A percentile compares a stretch with the other conserved stretches of the same genome.
Conservation (phyloP, 495 filamentous ascomycete genomes). For the Cairneyella variabilis region DNA sequence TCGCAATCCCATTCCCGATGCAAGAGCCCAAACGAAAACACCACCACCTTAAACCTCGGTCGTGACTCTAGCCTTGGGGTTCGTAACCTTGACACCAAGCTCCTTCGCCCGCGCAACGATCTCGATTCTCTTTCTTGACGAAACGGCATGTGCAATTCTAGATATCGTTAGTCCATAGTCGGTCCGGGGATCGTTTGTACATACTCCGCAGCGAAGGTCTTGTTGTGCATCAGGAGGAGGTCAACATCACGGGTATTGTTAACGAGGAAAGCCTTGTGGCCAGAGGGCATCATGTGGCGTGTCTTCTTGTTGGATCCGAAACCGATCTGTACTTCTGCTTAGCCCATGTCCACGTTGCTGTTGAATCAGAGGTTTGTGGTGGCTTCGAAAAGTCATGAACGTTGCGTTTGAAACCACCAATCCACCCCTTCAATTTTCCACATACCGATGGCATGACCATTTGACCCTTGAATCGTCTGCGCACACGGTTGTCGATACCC, state of each 20-base stretch:
- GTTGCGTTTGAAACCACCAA: slow-evolving; percentile 5
- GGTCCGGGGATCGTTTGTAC: slow-evolving; percentile 29
- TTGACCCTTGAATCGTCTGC: slow-evolving; percentile 90
- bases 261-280: slow-evolving; percentile 99
- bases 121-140: slow-evolving; percentile 95
- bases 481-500: slow-evolving; percentile 94
- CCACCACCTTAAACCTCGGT: slow-evolving; percentile 76
- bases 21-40: slow-evolving; percentile 25
- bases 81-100: slow-evolving; percentile 98
- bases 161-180: slow-evolving; percentile 16
- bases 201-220: slow-evolving; percentile 96
- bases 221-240: slow-evolving; percentile 99
- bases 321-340: slow-evolving; percentile 66
- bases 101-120: slow-evolving; percentile 96
- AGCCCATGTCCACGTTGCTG: slow-evolving; percentile 10
- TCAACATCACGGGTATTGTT: slow-evolving; percentile 93
- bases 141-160: slow-evolving; percentile 96
- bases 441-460: slow-evolving; percentile 97
- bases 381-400: not conserved
- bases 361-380: slow-evolving; percentile 1
- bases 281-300: slow-evolving; percentile 95
- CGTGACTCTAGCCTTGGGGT: slow-evolving; percentile 96
- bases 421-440: slow-evolving; percentile 24
- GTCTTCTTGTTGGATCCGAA: slow-evolving; percentile 99
- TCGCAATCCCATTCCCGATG: slow-evolving; percentile 25